phyloP scores from a whole-genome alignment of 345 rosid genomes.

The Corchorus olitorius region DNA sequence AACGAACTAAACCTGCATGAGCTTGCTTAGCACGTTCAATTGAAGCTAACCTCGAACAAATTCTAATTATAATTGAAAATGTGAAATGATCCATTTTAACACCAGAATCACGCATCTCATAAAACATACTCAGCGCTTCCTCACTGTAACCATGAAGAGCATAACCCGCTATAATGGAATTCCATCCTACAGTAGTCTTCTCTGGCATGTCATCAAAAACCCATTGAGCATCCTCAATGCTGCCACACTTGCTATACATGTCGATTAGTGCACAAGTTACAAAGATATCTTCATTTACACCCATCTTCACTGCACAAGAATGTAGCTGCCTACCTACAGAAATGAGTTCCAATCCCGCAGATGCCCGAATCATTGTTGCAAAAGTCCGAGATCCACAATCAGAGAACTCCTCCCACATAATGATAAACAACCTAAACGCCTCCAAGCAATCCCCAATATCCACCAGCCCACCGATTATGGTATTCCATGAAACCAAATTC shows the following conservation, averaged over 20 bases:
- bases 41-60: conserved; percentile 74
- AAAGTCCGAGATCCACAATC: conserved; percentile 60
- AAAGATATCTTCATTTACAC: conserved; percentile 49
- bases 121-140: conserved; percentile 70
- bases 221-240: conserved; percentile 69
- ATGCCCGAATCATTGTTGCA: conserved; percentile 63
- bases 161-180: conserved; percentile 70
- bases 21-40: conserved; percentile 76
- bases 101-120: conserved; percentile 75
- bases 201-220: conserved; percentile 76
- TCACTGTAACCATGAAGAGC: conserved; percentile 81
- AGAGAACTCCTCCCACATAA: conserved; percentile 77
- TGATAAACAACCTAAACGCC: conserved; percentile 62
- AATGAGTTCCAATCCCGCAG: conserved; percentile 66
- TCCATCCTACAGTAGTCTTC: conserved; percentile 87
- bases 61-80: conserved; percentile 65
- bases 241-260: conserved; percentile 91
- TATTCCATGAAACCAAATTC: conserved; percentile 66
- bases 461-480: conserved; percentile 59
- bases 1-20: conserved; percentile 71
- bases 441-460: conserved; percentile 61
- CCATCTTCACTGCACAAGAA: conserved; percentile 61
- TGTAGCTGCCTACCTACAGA: conserved; percentile 69
- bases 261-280: conserved; percentile 77
- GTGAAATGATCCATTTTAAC: conserved; percentile 76